Percentiles rank a stretch among this genome's conserved stretches.
Evolutionary conservation across 169 alveolate species (phyloP).

Genomic region (Theileria orientalis): DNA sequence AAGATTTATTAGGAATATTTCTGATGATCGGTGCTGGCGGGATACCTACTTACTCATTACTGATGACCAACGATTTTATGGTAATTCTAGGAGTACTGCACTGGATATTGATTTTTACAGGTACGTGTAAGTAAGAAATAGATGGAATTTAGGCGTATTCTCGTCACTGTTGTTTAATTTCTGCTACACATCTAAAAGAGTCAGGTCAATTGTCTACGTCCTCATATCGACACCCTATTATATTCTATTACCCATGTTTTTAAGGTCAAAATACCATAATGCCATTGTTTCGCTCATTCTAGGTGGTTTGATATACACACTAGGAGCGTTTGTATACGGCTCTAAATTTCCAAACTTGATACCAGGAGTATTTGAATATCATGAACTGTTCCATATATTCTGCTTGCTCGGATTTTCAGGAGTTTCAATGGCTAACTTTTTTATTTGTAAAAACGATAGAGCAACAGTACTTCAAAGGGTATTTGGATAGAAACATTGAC

Average conservation of each 20-base stretch:
- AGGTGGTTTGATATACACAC: constrained; percentile 43
- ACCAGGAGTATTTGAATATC: constrained; percentile 68
- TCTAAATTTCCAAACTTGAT: constrained; percentile 65
- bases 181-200: constrained; percentile 45
- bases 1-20: constrained; percentile 63
- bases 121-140: constrained; percentile 32
- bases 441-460: neutral
- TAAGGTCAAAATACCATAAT: constrained; percentile 13
- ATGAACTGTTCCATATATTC: constrained; percentile 72
- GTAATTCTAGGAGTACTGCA: constrained; percentile 46
- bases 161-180: constrained; percentile 41
- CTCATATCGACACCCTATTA: constrained; percentile 55
- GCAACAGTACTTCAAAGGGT: neutral
- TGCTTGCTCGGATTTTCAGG: constrained; percentile 64
- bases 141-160: constrained; percentile 24
- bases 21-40: constrained; percentile 75
- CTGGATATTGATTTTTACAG: constrained; percentile 55
- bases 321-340: constrained; percentile 73
- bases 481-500: too few relatives aligned
- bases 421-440: constrained; percentile 54
- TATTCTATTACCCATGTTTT: constrained; percentile 27
- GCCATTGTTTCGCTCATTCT: constrained; percentile 35
- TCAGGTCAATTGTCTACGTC: constrained; percentile 49
- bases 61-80: constrained; percentile 34
- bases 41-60: constrained; percentile 49